Percentiles rank a stretch among this genome's conserved stretches.
phyloP scores from a whole-genome alignment of 2,329 filamentous ascomycete genomes.

The Trichoderma lentiforme region DNA sequence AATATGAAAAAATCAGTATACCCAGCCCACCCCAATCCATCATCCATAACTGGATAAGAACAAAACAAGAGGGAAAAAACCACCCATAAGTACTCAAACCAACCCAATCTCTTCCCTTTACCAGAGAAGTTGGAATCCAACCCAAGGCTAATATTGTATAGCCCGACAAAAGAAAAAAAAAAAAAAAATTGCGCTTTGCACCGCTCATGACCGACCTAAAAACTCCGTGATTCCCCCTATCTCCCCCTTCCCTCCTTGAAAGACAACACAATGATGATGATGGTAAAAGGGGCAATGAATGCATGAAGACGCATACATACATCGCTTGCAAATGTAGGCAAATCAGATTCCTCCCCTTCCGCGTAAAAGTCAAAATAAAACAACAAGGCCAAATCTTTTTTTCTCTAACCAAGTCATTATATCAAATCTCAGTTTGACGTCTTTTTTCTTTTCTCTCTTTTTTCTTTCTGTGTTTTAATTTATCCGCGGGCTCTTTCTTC shows the following conservation, averaged over 20 bases:
- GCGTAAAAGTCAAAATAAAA: not conserved
- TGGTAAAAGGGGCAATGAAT: not conserved
- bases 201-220: not conserved
- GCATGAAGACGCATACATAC: not conserved
- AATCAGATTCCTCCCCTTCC: not conserved
- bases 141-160: not conserved
- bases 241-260: not conserved
- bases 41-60: not conserved
- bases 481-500: conserved; percentile 55
- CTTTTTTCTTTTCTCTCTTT: not conserved
- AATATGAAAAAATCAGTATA: conserved; percentile 10
- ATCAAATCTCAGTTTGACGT: not conserved
- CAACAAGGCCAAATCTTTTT: not conserved
- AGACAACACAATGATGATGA: not conserved
- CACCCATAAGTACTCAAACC: not conserved
- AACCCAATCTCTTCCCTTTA: not conserved
- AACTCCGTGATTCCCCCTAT: not conserved
- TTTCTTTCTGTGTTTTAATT: conserved; percentile 27
- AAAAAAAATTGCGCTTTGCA: not conserved
- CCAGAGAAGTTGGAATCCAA: not conserved
- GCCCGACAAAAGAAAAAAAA: not conserved
- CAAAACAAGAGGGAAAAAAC: not conserved
- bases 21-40: not conserved
- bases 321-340: not conserved
- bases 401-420: not conserved